Conservation (phyloP, 23 red algal genomes). For the Cyanidioschyzon merolae region DNA sequence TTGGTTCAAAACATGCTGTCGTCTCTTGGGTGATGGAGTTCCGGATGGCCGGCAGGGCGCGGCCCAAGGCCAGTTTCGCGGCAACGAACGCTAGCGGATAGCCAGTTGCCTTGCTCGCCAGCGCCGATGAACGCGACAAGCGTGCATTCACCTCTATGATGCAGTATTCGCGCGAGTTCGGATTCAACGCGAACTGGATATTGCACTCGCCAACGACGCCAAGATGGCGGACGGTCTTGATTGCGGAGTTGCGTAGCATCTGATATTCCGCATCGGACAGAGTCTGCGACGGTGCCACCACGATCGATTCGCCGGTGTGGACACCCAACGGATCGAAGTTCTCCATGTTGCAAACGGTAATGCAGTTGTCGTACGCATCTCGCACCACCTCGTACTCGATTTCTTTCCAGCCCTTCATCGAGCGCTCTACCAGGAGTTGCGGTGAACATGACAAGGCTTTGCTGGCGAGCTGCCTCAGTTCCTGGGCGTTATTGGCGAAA, state of each 20-base stretch:
- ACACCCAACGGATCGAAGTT: conserved; percentile 97
- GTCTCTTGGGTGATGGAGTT: conserved; percentile 89
- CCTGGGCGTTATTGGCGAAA: conserved; percentile 70
- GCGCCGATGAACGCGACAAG: conserved; percentile 79
- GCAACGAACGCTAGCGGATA: conserved; percentile 98
- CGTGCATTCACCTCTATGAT: conserved; percentile 99
- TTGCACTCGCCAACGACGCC: conserved; percentile 98
- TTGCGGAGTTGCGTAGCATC: conserved; percentile 84
- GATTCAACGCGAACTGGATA: conserved; percentile 94
- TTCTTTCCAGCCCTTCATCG: conserved; percentile 98
- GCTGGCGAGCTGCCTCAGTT: conserved; percentile 48
- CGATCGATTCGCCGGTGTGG: conserved; percentile 95
- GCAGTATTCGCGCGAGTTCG: conserved; percentile 68
- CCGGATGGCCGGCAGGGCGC: conserved; percentile 49
- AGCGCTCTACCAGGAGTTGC: conserved; percentile 88
- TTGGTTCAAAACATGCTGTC: conserved; percentile 90
- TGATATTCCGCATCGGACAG: conserved; percentile 89
- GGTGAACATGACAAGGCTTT: conserved; percentile 69
- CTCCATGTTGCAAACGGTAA: conserved; percentile 99
- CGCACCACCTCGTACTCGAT: conserved; percentile 97
- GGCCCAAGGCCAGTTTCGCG: conserved; percentile 78
- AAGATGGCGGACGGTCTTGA: conserved; percentile 86
- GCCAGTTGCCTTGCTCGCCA: conserved; percentile 93
- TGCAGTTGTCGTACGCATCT: conserved; percentile 95
- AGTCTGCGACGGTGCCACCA: conserved; percentile 91